These are phyloP conservation scores for Blakeslea trispora DNA, from an alignment of 371 early-diverging fungal genomes.

Conservation along the genomic window DNA sequence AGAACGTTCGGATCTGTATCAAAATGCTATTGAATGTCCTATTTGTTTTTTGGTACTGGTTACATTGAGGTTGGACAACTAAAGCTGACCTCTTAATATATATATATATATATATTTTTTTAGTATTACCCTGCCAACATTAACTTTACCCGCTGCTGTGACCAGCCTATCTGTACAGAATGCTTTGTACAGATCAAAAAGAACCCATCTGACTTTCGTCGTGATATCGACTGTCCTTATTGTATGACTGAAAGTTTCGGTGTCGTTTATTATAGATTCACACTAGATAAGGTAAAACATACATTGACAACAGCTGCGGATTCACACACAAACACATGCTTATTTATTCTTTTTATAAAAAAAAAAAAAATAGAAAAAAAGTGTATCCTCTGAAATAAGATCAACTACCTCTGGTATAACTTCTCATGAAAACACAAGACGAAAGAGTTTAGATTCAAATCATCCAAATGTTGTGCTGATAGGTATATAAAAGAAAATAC, in stretches of 20 bases:
- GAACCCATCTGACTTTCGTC: slow-evolving; percentile 48
- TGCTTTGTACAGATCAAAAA: slow-evolving; percentile 83
- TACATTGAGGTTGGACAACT: too few species aligned
- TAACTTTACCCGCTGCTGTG: slow-evolving; percentile 93
- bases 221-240: slow-evolving; percentile 68
- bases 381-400: slow-evolving; percentile 5
- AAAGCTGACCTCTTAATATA: too few species aligned
- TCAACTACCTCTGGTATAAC: slow-evolving; percentile 21
- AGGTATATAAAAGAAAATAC: slow-evolving; percentile 4
- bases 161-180: slow-evolving; percentile 91
- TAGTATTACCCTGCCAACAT: slow-evolving; percentile 90
- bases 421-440: not conserved
- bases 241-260: slow-evolving; percentile 65
- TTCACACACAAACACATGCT: not conserved
- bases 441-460: slow-evolving; percentile 15
- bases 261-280: slow-evolving; percentile 13
- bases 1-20: slow-evolving; percentile 38
- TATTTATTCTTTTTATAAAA: not conserved
- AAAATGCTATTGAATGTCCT: slow-evolving; percentile 85
- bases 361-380: slow-evolving; percentile 1
- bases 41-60: slow-evolving; percentile 85
- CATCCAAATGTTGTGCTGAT: slow-evolving; percentile 20
- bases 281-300: slow-evolving; percentile 9
- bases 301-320: not conserved
- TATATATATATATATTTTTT: slow-evolving; percentile 3